Percentiles rank a stretch among this genome's conserved stretches.
Evolutionary conservation across 768 basidiomycete species (phyloP).

Genomic region (Lentinula lateritia): DNA sequence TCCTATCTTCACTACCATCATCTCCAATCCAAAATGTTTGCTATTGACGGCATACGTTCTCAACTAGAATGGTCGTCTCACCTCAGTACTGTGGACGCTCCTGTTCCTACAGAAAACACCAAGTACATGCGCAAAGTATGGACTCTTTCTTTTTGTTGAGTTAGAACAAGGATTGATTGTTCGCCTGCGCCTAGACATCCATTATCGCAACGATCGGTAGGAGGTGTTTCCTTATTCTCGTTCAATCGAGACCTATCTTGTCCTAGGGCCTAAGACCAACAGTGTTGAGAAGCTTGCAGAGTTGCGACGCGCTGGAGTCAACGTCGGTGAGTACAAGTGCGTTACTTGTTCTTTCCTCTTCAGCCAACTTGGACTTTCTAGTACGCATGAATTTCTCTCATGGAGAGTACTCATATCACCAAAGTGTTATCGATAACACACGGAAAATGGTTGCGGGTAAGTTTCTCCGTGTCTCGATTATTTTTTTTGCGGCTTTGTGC

Average conservation of each 20-base stretch:
- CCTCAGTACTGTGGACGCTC: conserved; percentile 67
- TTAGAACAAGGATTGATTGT: neutral
- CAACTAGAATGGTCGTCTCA: conserved; percentile 93
- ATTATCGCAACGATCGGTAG: conserved; percentile 98
- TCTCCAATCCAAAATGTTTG: conserved; percentile 41
- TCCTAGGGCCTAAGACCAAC: conserved; percentile 90
- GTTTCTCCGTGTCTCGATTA: conserved; percentile 15
- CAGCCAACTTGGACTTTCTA: conserved; percentile 24
- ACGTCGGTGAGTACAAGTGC: conserved; percentile 70
- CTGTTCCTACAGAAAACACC: conserved; percentile 69
- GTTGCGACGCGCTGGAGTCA: conserved; percentile 89
- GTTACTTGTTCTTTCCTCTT: neutral
- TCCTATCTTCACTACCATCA: conserved; percentile 14
- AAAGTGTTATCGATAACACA: conserved; percentile 98
- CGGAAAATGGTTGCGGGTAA: conserved; percentile 76
- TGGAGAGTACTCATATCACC: conserved; percentile 97
- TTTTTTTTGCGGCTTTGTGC: neutral
- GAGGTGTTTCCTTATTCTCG: conserved; percentile 13
- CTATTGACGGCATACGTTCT: conserved; percentile 57
- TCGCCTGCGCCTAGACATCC: conserved; percentile 57
- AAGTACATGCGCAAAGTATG: conserved; percentile 89
- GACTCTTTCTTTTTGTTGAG: conserved; percentile 8
- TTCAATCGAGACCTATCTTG: neutral
- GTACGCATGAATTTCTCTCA: conserved; percentile 99
- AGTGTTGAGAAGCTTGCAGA: conserved; percentile 79